A percentile compares a stretch with the other conserved stretches of the same genome.
These are phyloP conservation scores for Ogataea trehaloabstinens DNA, from an alignment of 805 yeast species.

Conservation along the genomic window DNA sequence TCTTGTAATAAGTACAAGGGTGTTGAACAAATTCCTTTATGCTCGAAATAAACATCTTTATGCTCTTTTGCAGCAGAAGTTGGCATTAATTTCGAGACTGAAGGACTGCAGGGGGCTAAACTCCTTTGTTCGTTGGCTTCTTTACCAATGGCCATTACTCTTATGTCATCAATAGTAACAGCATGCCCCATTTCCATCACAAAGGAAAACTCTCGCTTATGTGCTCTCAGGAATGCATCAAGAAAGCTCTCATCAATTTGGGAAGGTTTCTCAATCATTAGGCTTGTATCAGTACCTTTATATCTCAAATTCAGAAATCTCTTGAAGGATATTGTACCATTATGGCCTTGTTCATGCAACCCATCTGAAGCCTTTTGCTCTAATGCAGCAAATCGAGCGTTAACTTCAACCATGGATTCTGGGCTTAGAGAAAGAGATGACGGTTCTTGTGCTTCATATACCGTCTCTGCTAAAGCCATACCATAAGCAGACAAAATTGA, in stretches of 20 bases:
- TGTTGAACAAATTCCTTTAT: slow-evolving; percentile 29
- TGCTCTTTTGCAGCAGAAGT: slow-evolving; percentile 1
- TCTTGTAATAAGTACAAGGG: slow-evolving; percentile 28
- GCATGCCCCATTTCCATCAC: slow-evolving; percentile 52
- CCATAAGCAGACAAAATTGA: slow-evolving; percentile 26
- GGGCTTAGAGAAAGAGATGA: slow-evolving; percentile 15
- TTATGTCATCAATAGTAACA: slow-evolving; percentile 59
- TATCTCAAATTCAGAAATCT: background rate
- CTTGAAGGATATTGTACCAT: background rate
- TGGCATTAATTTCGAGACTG: background rate
- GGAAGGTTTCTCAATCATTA: slow-evolving; percentile 46
- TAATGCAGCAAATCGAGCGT: background rate
- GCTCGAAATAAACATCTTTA: slow-evolving; percentile 13
- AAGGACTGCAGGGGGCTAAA: background rate
- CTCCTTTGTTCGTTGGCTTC: background rate
- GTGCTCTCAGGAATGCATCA: slow-evolving; percentile 49
- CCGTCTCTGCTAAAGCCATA: slow-evolving; percentile 29
- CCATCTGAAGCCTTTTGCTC: background rate
- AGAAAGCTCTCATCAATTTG: slow-evolving; percentile 35
- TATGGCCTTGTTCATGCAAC: too few relatives aligned
- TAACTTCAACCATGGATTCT: slow-evolving; percentile 23
- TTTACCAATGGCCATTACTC: slow-evolving; percentile 20
- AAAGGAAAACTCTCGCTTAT: slow-evolving; percentile 68
- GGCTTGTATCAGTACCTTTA: background rate
- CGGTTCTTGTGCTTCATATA: background rate